A percentile compares a stretch with the other conserved stretches of the same genome.
Evolutionary conservation across 2,329 filamentous ascomycete species (phyloP).

Genomic region (Exophiala spinifera): DNA sequence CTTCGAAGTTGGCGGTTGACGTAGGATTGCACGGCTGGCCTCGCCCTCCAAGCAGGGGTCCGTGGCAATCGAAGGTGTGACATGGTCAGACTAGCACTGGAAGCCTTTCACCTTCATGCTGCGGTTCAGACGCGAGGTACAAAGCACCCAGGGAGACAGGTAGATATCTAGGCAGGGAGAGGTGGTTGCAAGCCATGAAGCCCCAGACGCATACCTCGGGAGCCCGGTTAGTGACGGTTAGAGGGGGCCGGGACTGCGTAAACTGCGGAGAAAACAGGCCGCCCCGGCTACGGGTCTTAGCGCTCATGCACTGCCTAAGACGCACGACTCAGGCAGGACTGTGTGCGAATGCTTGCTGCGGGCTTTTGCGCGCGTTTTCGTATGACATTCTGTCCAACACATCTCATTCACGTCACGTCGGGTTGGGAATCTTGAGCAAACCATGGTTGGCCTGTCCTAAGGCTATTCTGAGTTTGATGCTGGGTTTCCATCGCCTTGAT

Average conservation of each 20-base stretch:
- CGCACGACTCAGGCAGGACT: background rate
- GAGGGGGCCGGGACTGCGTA: background rate
- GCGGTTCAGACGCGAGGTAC: background rate
- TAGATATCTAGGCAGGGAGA: too few species aligned
- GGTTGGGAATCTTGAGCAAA: too few species aligned
- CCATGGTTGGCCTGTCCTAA: too few species aligned
- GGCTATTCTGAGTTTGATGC: background rate
- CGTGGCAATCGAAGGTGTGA: conserved; percentile 12
- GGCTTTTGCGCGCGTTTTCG: background rate
- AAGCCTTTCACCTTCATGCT: background rate
- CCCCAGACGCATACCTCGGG: background rate
- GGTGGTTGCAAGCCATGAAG: too few species aligned
- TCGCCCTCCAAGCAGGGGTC: conserved; percentile 11
- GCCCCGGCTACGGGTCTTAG: background rate
- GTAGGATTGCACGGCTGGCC: conserved; percentile 3
- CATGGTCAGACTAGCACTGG: conserved; percentile 5
- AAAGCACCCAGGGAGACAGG: too few species aligned
- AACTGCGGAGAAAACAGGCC: background rate
- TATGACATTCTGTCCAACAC: background rate
- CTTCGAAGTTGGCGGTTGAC: conserved; percentile 2
- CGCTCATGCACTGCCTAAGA: too few species aligned
- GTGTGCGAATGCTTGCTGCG: too few species aligned
- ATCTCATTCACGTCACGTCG: background rate
- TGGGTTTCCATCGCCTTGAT: background rate
- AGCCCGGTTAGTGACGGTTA: background rate